Percentiles rank a stretch among this genome's conserved stretches.
Conservation (phyloP, 2,329 filamentous ascomycete species). For the Corynespora cassiicola region DNA sequence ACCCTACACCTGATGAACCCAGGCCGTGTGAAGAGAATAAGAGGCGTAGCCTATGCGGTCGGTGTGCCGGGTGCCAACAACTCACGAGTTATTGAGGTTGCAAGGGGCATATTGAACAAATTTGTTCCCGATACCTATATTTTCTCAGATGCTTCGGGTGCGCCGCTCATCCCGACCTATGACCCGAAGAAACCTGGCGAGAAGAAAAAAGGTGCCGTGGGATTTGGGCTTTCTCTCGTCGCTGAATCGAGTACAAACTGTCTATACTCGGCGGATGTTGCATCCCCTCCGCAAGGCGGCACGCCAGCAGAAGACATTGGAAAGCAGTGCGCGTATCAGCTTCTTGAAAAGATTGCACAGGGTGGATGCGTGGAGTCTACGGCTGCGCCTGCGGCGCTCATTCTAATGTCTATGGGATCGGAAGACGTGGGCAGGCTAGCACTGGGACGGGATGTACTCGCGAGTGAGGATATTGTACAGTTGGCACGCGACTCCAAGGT, state of each 20-base stretch:
- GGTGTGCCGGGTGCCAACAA: conserved; percentile 94
- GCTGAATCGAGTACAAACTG: conserved; percentile 90
- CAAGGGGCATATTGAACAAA: conserved; percentile 81
- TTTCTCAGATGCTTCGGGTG: conserved; percentile 71
- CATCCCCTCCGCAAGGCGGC: conserved; percentile 76
- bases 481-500: conserved; percentile 83
- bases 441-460: conserved; percentile 81
- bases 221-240: conserved; percentile 88
- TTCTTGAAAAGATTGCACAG: conserved; percentile 80
- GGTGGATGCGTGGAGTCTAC: conserved; percentile 81
- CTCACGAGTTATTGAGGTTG: conserved; percentile 90
- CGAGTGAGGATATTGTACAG: conserved; percentile 78
- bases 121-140: conserved; percentile 90
- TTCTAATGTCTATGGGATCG: conserved; percentile 96
- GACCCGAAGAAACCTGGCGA: conserved; percentile 69
- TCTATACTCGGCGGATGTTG: conserved; percentile 85
- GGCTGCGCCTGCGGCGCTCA: conserved; percentile 77
- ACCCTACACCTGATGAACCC: conserved; percentile 87
- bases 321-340: conserved; percentile 83
- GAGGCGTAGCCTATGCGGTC: conserved; percentile 91
- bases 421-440: conserved; percentile 91
- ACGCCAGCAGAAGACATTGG: conserved; percentile 90
- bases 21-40: conserved; percentile 84
- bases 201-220: conserved; percentile 73
- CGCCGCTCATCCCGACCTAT: conserved; percentile 68